Evolutionary conservation across 768 basidiomycete genomes (phyloP).

Genomic region (Pilatotrama ljubarskyi): DNA sequence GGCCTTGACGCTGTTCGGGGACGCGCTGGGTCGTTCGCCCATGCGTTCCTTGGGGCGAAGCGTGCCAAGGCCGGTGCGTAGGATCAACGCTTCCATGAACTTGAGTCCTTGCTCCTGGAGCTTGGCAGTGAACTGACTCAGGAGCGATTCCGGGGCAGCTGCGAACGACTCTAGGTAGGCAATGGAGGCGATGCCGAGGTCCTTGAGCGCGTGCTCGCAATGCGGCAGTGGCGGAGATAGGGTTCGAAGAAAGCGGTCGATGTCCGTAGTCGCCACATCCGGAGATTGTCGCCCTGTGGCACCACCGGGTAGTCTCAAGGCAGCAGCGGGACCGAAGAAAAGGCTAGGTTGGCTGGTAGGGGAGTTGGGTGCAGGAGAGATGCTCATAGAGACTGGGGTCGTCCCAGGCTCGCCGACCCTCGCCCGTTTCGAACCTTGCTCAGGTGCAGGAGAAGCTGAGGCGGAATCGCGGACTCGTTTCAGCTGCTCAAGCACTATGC

Average conservation of each 20-base stretch:
- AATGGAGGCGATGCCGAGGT: not conserved
- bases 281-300: no score
- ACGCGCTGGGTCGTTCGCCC: not conserved
- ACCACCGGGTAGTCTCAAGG: no score
- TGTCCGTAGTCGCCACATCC: not conserved
- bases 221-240: not conserved
- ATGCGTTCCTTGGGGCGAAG: not conserved
- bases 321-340: no score
- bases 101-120: constrained; percentile 1
- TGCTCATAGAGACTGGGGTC: not conserved
- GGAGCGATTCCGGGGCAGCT: not conserved
- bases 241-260: not conserved
- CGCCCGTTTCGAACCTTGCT: not conserved
- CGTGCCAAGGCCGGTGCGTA: not conserved
- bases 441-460: not conserved
- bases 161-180: constrained; percentile 2
- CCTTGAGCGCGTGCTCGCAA: not conserved
- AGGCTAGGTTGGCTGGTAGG: no score
- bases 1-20: not conserved
- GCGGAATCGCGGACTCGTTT: not conserved
- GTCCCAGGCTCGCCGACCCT: not conserved
- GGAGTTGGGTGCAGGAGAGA: not conserved
- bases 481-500: not conserved
- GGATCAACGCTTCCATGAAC: constrained; percentile 6
- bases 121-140: not conserved